Evolutionary conservation across 2,329 filamentous ascomycete genomes (phyloP).

Genomic region (Diplodia scrobiculata): DNA sequence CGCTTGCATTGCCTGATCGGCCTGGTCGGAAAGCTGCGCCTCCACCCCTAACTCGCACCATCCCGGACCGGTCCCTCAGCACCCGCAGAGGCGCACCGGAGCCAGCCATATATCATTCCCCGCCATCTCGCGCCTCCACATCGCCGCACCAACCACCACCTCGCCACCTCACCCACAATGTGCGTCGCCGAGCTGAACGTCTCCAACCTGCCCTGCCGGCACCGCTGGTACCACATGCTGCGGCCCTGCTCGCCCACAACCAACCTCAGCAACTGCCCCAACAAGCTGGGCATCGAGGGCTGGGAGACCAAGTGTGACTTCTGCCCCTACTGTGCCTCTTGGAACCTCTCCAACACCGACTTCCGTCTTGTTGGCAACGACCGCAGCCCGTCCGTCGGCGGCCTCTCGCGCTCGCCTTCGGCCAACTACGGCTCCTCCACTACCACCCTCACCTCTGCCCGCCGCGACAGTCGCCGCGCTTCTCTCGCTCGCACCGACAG

Average conservation of each 20-base stretch:
- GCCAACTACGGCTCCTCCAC: conserved; percentile 34
- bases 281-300: conserved; percentile 51
- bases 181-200: conserved; percentile 56
- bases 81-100: not conserved
- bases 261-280: conserved; percentile 52
- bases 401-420: conserved; percentile 46
- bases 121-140: not conserved
- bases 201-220: conserved; percentile 50
- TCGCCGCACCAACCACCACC: not conserved
- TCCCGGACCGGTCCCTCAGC: not conserved
- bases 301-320: conserved; percentile 54
- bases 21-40: conserved; percentile 5
- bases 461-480: conserved; percentile 44
- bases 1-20: conserved; percentile 10
- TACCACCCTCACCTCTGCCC: conserved; percentile 38
- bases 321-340: conserved; percentile 52
- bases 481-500: conserved; percentile 44
- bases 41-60: conserved; percentile 7
- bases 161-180: conserved; percentile 41
- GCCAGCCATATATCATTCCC: conserved; percentile 2
- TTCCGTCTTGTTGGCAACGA: conserved; percentile 51
- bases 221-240: conserved; percentile 55
- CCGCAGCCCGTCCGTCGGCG: conserved; percentile 46
- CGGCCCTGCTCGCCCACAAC: conserved; percentile 48
- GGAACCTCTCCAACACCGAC: conserved; percentile 47